Conservation (phyloP, 2,329 filamentous ascomycete species). For the Hypocrella siamensis region DNA sequence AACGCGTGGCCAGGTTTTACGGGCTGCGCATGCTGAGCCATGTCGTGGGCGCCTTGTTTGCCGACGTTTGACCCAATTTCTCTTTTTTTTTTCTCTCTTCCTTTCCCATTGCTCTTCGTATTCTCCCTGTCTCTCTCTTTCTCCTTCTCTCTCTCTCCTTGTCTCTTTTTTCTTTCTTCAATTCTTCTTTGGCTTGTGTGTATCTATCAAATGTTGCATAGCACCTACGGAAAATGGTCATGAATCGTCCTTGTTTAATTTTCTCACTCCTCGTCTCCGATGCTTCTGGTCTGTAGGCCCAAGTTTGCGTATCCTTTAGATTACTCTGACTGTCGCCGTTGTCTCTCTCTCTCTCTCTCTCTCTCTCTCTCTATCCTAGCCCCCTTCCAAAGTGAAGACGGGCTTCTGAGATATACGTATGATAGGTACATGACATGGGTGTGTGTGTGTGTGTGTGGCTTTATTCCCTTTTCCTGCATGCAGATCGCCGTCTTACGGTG, state of each 20-base stretch:
- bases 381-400: too few relatives aligned
- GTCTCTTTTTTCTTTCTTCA: background rate
- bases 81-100: background rate
- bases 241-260: background rate
- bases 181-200: background rate
- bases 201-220: background rate
- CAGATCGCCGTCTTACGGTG: too few relatives aligned
- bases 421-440: too few relatives aligned
- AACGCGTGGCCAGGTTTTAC: slow-evolving; percentile 63
- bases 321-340: too few relatives aligned
- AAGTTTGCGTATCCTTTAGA: too few relatives aligned
- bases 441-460: too few relatives aligned
- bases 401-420: too few relatives aligned
- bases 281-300: too few relatives aligned
- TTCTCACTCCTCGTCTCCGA: too few relatives aligned
- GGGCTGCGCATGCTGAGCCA: slow-evolving; percentile 65
- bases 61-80: slow-evolving; percentile 19
- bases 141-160: background rate
- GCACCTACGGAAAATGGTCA: background rate
- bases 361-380: too few relatives aligned
- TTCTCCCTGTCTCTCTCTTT: background rate
- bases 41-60: slow-evolving; percentile 51
- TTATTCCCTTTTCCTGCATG: too few relatives aligned
- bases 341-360: too few relatives aligned
- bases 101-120: background rate